Evolutionary conservation across 805 yeast genomes (phyloP).

Genomic region (Metschnikowia peoriensis): DNA sequence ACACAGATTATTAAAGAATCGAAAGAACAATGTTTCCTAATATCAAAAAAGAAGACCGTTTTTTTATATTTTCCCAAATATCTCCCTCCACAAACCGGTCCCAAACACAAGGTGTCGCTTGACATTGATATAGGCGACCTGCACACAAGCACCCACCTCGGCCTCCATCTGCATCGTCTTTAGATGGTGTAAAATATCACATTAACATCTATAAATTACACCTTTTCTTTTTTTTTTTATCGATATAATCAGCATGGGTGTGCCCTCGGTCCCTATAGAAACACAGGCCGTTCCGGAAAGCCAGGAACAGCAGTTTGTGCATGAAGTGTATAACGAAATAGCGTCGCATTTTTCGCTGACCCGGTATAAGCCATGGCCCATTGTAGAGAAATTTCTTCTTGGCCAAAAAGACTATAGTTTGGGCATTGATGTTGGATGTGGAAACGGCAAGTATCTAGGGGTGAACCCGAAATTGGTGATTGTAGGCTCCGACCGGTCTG

Average conservation of each 20-base stretch:
- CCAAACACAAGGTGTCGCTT: too few species aligned
- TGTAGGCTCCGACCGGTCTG: slow-evolving; percentile 74
- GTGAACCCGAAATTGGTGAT: slow-evolving; percentile 67
- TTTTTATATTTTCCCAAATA: too few species aligned
- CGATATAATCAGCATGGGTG: slow-evolving; percentile 23
- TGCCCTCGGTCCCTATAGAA: slow-evolving; percentile 31
- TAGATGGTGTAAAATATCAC: not conserved
- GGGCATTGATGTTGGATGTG: slow-evolving; percentile 96
- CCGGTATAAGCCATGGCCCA: slow-evolving; percentile 96
- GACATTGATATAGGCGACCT: too few species aligned
- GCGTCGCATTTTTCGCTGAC: slow-evolving; percentile 94
- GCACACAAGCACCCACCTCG: not conserved
- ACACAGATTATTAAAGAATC: too few species aligned
- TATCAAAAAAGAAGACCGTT: too few species aligned
- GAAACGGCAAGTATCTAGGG: slow-evolving; percentile 88
- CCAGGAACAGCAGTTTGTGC: slow-evolving; percentile 80
- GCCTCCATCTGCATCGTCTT: not conserved
- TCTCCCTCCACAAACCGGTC: too few species aligned
- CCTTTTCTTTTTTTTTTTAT: not conserved
- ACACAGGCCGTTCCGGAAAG: slow-evolving; percentile 41
- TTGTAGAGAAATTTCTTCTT: slow-evolving; percentile 70
- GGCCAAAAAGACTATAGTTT: slow-evolving; percentile 51
- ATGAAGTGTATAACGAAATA: slow-evolving; percentile 88
- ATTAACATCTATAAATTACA: not conserved
- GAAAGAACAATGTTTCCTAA: too few species aligned